These are phyloP conservation scores for Colletotrichum gloeosporioides DNA, from an alignment of 2,329 filamentous ascomycete genomes.

Conservation along the genomic window DNA sequence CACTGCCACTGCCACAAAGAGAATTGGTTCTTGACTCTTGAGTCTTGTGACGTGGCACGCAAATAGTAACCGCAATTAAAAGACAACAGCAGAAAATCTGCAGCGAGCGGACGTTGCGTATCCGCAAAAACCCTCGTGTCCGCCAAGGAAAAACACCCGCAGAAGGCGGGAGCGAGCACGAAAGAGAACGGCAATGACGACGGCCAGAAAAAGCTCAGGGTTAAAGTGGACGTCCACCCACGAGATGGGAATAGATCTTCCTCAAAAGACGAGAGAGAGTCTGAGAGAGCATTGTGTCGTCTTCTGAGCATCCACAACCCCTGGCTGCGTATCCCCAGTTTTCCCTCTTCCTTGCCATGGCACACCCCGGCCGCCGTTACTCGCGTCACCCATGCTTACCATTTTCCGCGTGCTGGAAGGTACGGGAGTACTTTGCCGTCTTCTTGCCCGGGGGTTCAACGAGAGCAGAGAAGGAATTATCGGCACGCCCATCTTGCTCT, in stretches of 20 bases:
- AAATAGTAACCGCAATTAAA: neutral
- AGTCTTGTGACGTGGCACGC: neutral
- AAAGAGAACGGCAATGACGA: neutral
- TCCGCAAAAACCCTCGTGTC: neutral
- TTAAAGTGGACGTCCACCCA: neutral
- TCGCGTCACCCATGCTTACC: constrained; percentile 11
- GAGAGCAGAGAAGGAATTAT: neutral
- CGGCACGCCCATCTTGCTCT: neutral
- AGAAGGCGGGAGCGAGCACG: neutral
- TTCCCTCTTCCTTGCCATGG: constrained; percentile 11
- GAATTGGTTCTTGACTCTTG: neutral
- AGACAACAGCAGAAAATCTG: neutral
- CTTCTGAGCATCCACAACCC: neutral
- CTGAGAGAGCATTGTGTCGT: neutral
- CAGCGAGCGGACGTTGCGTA: neutral
- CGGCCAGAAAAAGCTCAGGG: neutral
- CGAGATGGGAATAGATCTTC: neutral
- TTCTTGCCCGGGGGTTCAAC: neutral
- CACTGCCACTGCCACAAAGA: neutral
- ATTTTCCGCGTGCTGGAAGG: neutral
- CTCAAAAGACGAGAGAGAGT: neutral
- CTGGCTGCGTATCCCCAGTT: neutral
- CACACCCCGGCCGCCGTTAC: neutral
- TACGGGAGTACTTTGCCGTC: neutral
- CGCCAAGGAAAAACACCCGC: neutral